Evolutionary conservation across 1,139 yeast genomes (phyloP).

Genomic region (Tardiomyces digboiensis): DNA sequence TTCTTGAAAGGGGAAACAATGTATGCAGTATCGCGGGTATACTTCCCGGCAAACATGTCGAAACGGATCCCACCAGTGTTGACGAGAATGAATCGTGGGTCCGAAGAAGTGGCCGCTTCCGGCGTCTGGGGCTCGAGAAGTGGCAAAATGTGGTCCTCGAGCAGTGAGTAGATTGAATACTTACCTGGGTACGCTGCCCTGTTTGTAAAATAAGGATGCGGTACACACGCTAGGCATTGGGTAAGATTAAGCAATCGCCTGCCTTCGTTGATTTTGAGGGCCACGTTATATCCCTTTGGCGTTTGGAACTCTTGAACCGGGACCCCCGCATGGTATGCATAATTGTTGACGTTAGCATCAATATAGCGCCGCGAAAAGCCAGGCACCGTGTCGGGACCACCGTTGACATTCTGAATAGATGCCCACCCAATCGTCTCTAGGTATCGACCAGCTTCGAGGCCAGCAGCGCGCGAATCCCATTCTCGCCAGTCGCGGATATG

Average conservation of each 20-base stretch:
- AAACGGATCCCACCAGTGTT: constrained; percentile 89
- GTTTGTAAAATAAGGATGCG: constrained; percentile 55
- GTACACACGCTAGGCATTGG: constrained; percentile 52
- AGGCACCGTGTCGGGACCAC: constrained; percentile 6
- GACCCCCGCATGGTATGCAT: constrained; percentile 47
- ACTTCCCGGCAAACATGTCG: constrained; percentile 80
- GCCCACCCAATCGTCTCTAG: constrained; percentile 90
- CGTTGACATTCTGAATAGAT: constrained; percentile 31
- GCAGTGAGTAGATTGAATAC: constrained; percentile 49
- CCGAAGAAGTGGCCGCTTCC: constrained; percentile 6
- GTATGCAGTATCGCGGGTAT: constrained; percentile 70
- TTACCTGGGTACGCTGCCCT: constrained; percentile 58
- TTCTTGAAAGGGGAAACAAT: constrained; percentile 84
- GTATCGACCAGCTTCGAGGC: constrained; percentile 83
- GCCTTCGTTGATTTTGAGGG: constrained; percentile 35
- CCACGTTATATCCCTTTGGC: constrained; percentile 39
- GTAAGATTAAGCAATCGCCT: constrained; percentile 48
- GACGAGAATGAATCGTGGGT: constrained; percentile 53
- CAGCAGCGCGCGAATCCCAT: constrained; percentile 60
- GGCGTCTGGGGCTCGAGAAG: constrained; percentile 32
- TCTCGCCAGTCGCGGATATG: constrained; percentile 80
- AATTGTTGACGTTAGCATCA: constrained; percentile 69
- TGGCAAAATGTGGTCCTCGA: constrained; percentile 51
- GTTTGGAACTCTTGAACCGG: constrained; percentile 33
- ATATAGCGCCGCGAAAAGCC: constrained; percentile 53